Evolutionary conservation across 805 yeast species (phyloP).

Genomic region (Saccharomycopsis javanensis): DNA sequence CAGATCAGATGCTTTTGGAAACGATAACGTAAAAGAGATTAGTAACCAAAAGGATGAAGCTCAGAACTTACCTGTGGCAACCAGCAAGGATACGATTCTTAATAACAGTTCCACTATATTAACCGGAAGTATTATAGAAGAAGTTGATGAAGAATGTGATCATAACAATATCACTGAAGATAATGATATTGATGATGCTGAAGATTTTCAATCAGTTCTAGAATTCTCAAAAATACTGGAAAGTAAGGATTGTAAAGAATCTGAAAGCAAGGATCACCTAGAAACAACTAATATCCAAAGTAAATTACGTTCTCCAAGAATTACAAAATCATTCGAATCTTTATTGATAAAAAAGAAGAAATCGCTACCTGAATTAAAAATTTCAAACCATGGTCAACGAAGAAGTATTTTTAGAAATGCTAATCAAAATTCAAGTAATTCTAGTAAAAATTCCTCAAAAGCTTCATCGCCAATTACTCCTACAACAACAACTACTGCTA

Average conservation of each 20-base stretch:
- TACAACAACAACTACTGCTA: neutral
- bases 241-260: neutral
- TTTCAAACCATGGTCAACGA: neutral
- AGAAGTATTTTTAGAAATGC: neutral
- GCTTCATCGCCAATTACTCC: neutral
- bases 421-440: neutral
- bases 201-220: neutral
- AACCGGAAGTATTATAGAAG: neutral
- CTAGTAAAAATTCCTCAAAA: neutral
- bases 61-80: neutral
- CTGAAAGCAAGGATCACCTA: neutral
- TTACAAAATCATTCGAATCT: neutral
- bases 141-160: conserved; percentile 1
- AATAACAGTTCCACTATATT: neutral
- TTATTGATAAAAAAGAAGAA: neutral
- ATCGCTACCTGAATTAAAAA: neutral
- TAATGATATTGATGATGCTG: neutral
- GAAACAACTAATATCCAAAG: neutral
- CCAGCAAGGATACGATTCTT: neutral
- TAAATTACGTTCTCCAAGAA: neutral
- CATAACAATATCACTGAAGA: neutral
- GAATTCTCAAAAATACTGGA: neutral
- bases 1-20: neutral
- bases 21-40: neutral
- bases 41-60: neutral